phyloP scores from a whole-genome alignment of 805 yeast genomes.

The Candida patagonica region DNA sequence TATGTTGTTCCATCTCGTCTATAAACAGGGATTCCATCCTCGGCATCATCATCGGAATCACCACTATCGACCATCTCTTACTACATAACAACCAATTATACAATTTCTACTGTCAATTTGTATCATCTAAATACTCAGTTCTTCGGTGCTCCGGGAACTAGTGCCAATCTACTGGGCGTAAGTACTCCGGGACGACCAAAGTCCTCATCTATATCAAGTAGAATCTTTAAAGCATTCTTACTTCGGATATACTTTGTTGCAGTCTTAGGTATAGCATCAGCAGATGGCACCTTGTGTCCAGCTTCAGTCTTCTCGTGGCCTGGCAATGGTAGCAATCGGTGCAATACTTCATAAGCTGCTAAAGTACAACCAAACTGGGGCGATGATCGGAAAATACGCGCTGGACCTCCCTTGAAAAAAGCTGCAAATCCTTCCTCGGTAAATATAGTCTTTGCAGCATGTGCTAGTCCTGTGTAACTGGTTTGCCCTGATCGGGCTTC shows the following conservation, averaged over 20 bases:
- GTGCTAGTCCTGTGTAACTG: constrained; percentile 63
- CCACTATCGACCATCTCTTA: too few relatives aligned
- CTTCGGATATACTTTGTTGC: constrained; percentile 31
- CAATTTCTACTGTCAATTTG: too few relatives aligned
- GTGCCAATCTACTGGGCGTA: constrained; percentile 18
- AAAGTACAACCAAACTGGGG: constrained; percentile 97
- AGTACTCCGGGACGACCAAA: constrained; percentile 31
- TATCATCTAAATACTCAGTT: neutral
- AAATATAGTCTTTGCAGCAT: constrained; percentile 66
- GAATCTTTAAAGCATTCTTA: constrained; percentile 34
- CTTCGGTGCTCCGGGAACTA: constrained; percentile 10
- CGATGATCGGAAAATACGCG: constrained; percentile 87
- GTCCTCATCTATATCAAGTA: constrained; percentile 37
- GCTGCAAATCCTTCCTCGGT: constrained; percentile 79
- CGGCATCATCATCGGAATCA: too few relatives aligned
- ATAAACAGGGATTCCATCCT: too few relatives aligned
- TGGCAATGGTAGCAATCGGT: constrained; percentile 63
- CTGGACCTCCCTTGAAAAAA: constrained; percentile 93
- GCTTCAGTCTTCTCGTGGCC: constrained; percentile 33
- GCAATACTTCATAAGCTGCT: constrained; percentile 93
- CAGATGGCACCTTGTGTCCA: constrained; percentile 33
- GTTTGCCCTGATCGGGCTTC: constrained; percentile 71
- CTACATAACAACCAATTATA: too few relatives aligned
- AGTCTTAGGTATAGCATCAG: constrained; percentile 20
- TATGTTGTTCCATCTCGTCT: too few relatives aligned